A percentile compares a stretch with the other conserved stretches of the same genome.
Conservation (phyloP, 2,329 filamentous ascomycete genomes). For the Paracoccidioides lutzii region DNA sequence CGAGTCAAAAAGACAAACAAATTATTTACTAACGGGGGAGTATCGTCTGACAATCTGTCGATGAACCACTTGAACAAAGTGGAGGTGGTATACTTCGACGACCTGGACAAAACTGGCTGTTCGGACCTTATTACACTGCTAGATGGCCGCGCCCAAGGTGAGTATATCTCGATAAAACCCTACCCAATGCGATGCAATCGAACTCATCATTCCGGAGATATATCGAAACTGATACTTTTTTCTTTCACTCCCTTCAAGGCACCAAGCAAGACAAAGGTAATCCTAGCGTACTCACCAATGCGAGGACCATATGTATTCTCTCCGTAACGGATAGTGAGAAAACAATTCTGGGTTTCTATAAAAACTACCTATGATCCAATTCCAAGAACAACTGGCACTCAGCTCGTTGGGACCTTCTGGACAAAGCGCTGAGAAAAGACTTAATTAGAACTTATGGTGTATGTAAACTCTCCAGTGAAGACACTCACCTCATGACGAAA, state of each 20-base stretch:
- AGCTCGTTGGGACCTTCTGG: background rate
- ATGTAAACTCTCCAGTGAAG: background rate
- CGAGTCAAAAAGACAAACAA: background rate
- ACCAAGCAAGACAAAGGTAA: background rate
- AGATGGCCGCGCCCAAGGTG: conserved; percentile 10
- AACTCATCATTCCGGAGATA: conserved; percentile 25
- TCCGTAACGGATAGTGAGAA: conserved; percentile 19
- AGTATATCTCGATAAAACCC: background rate
- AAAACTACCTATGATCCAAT: background rate
- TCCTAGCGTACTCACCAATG: conserved; percentile 6
- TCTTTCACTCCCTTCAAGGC: background rate
- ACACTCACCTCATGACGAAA: background rate
- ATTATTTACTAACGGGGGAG: background rate
- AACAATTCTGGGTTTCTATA: conserved; percentile 8
- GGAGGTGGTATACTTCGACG: conserved; percentile 5
- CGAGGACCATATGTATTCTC: conserved; percentile 29
- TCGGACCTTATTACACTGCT: conserved; percentile 39
- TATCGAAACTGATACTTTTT: background rate
- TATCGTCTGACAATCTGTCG: background rate
- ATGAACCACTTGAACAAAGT: background rate
- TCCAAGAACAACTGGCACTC: background rate
- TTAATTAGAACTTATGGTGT: conserved; percentile 6
- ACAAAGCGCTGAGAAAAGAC: conserved; percentile 2
- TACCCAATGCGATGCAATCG: too few relatives aligned
- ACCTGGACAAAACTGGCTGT: conserved; percentile 24